Evolutionary conservation across 345 rosid genomes (phyloP), one percentile per base, ranked within the genome.

Genomic region (Turnera subulata): DNA sequence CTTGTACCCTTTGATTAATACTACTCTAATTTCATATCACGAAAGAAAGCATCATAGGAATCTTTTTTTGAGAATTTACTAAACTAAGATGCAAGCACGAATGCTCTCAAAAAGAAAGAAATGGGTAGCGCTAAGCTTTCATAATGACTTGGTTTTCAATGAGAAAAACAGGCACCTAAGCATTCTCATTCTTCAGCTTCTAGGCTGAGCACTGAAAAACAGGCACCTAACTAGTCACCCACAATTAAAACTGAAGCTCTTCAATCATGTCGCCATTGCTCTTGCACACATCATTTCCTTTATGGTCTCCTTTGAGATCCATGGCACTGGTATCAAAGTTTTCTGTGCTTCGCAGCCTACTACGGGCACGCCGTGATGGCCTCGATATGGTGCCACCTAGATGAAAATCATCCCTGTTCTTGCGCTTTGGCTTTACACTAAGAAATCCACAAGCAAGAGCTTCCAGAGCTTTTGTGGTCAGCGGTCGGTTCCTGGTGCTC

Each of bases 401-500:
- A 23, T 79, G 24, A 39, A 48, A 64, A 46, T 64, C 66, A 53
- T 78, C 80, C 2, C 55, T 35, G 60, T 55, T 60, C 55, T 79
- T 79, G 42, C 81, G 64, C 72, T 84, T 84, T 66, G 61, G 78
- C 42, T 64, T 73, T 13, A 82, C 51, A 72, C 67, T 73, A 50
- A 76, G 56, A 64, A 66, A 75, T 51, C 84, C 86, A 3, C 64
- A 75, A 42, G 82, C 86, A 50, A 81, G 65, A 69, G 90, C 83
- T 73, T 84, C 90, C 62, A 84, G 57, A 14, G 83, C 86, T 62
- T 69, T 84, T 26, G 78, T 51, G 45, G 90, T 81, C 53, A 64
- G 60, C 0, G 86, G 90, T 24, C 84, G 71, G 65, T 53, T 75
- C 63, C 86, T 77, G 38, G 79, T 73, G 63, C 84, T 81, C 43